phyloP scores from a whole-genome alignment of 371 early-diverging fungal genomes.

The Rhizopus stolonifer region DNA sequence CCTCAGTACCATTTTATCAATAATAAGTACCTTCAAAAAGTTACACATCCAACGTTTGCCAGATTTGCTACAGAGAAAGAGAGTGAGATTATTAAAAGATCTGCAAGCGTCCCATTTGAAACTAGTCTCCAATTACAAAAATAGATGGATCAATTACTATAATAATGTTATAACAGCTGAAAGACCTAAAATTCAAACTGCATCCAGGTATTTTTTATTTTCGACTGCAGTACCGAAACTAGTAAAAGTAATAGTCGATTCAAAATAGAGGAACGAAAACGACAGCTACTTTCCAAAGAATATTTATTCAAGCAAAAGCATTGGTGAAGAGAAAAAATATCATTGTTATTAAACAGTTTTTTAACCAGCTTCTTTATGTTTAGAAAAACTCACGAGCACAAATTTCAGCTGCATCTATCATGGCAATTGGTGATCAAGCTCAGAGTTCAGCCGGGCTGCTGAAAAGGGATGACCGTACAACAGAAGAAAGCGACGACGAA shows the following conservation, averaged over 20 bases:
- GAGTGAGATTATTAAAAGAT: constrained; percentile 1
- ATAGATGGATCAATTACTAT: constrained; percentile 5
- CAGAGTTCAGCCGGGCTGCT: constrained; percentile 4
- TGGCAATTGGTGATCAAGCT: constrained; percentile 8
- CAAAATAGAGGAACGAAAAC: constrained; percentile 3
- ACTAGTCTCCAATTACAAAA: constrained; percentile 4
- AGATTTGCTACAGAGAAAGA: background rate
- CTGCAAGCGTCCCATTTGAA: constrained; percentile 1
- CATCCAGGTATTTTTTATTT: constrained; percentile 5
- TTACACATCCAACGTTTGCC: constrained; percentile 6
- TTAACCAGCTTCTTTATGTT: constrained; percentile 12
- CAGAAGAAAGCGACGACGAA: constrained; percentile 6
- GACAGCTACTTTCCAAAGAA: constrained; percentile 2
- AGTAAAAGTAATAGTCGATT: constrained; percentile 2
- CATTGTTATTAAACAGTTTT: constrained; percentile 5
- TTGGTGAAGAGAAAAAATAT: constrained; percentile 4
- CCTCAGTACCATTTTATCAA: constrained; percentile 3
- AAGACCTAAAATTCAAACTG: constrained; percentile 2
- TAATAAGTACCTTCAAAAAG: constrained; percentile 1
- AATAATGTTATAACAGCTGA: constrained; percentile 3
- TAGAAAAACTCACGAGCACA: constrained; percentile 13
- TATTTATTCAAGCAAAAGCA: constrained; percentile 5
- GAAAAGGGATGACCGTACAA: constrained; percentile 1
- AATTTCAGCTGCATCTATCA: constrained; percentile 13
- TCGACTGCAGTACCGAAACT: constrained; percentile 2